Conservation (phyloP, 768 basidiomycete genomes). For the Boletus rex-veris region DNA sequence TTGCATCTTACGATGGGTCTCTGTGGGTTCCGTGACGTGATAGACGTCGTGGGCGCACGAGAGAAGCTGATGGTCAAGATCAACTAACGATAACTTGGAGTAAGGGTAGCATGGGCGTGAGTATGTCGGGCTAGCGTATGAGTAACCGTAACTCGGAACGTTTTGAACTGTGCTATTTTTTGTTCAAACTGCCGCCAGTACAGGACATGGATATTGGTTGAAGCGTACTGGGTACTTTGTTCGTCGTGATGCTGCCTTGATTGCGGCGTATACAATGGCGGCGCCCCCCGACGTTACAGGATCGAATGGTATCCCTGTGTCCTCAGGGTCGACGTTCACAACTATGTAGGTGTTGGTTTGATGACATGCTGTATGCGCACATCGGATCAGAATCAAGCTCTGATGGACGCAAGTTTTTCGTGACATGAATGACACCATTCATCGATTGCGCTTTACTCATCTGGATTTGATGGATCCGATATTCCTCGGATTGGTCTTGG, state of each 20-base stretch:
- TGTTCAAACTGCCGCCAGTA: no score
- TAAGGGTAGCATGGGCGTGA: background rate
- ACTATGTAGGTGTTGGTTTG: background rate
- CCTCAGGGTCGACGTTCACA: no score
- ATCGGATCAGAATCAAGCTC: background rate
- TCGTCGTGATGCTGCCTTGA: background rate
- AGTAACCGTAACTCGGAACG: no score
- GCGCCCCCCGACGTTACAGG: no score
- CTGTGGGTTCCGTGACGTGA: slow-evolving; percentile 35
- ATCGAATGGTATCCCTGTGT: no score
- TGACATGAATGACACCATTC: no score
- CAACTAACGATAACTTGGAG: background rate
- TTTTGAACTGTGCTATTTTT: no score
- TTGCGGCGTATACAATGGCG: no score
- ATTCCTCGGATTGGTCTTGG: background rate
- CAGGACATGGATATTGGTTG: background rate
- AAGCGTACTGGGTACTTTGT: background rate
- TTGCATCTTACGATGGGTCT: slow-evolving; percentile 43
- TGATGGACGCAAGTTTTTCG: no score
- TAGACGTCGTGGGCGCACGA: slow-evolving; percentile 37
- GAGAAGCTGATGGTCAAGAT: slow-evolving; percentile 34
- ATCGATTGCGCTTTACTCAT: no score
- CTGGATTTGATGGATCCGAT: background rate
- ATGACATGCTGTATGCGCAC: background rate
- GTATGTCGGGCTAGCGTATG: no score